A percentile compares a stretch with the other conserved stretches of the same genome.
phyloP scores from a whole-genome alignment of 2,329 filamentous ascomycete genomes.

The Zymoseptoria crescenta region DNA sequence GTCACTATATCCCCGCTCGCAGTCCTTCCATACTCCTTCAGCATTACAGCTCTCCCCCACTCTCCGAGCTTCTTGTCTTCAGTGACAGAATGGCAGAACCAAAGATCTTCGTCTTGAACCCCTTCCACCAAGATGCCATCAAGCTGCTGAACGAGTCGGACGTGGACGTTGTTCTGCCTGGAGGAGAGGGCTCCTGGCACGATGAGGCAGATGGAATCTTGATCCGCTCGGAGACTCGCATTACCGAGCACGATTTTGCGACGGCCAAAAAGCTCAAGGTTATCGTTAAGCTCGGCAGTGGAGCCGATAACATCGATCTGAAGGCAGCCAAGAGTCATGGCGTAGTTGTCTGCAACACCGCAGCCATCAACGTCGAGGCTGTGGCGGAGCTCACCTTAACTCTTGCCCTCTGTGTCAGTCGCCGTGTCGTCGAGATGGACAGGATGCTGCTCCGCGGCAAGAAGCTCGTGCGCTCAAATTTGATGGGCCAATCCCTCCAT shows the following conservation, averaged over 20 bases:
- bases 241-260: constrained; percentile 18
- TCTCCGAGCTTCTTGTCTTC: background rate
- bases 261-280: constrained; percentile 31
- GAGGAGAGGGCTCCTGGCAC: constrained; percentile 18
- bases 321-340: constrained; percentile 36
- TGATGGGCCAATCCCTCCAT: constrained; percentile 25
- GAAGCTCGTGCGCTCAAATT: constrained; percentile 22
- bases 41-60: background rate
- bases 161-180: constrained; percentile 16
- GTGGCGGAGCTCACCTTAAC: constrained; percentile 31
- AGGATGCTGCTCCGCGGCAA: constrained; percentile 18
- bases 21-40: background rate
- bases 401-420: constrained; percentile 27
- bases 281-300: constrained; percentile 41
- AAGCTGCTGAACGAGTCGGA: constrained; percentile 10
- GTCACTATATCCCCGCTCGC: constrained; percentile 5
- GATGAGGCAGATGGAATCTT: constrained; percentile 19
- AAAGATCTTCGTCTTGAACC: constrained; percentile 21
- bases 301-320: constrained; percentile 42
- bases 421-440: constrained; percentile 28
- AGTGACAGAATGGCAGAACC: constrained; percentile 10
- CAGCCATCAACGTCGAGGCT: constrained; percentile 37
- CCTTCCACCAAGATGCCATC: constrained; percentile 26
- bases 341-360: constrained; percentile 41
- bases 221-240: constrained; percentile 20